These are phyloP conservation scores for Microbotryomycetes sp. DNA, from an alignment of 1,284 basidiomycete species.

Conservation along the genomic window DNA sequence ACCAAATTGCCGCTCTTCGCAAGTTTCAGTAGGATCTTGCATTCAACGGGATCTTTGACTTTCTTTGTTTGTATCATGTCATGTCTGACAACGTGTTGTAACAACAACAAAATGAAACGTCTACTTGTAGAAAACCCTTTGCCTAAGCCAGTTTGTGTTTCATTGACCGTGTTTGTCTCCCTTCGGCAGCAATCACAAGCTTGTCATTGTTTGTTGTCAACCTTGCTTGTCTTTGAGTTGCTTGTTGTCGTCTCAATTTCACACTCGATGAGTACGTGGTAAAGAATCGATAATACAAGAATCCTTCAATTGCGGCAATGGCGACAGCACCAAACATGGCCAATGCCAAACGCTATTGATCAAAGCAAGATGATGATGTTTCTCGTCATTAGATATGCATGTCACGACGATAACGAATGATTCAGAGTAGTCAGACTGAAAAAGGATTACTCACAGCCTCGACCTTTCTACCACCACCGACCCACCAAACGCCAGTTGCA, in stretches of 20 bases:
- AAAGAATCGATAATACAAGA: slow-evolving; percentile 38
- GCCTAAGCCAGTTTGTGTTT: too few species aligned
- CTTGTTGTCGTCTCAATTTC: too few species aligned
- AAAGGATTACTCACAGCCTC: slow-evolving; percentile 22
- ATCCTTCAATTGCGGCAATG: slow-evolving; percentile 35
- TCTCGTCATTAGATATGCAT: neutral
- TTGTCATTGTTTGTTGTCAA: too few species aligned
- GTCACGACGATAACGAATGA: neutral
- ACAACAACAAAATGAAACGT: too few species aligned
- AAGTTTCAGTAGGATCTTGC: slow-evolving; percentile 79
- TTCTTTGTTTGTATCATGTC: too few species aligned
- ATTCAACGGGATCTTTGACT: too few species aligned
- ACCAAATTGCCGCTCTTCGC: slow-evolving; percentile 81
- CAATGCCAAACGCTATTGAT: slow-evolving; percentile 33
- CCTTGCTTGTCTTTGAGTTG: too few species aligned
- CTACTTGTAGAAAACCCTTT: too few species aligned
- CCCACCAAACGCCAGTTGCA: slow-evolving; percentile 35
- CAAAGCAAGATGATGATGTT: neutral
- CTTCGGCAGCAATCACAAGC: too few species aligned
- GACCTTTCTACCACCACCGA: slow-evolving; percentile 26
- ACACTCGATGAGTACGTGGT: neutral
- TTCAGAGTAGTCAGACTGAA: neutral
- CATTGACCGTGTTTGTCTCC: too few species aligned
- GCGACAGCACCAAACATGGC: slow-evolving; percentile 29
- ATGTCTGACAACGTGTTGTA: neutral